Evolutionary conservation across 345 rosid species (phyloP).

Genomic region (Syzygium aqueum): DNA sequence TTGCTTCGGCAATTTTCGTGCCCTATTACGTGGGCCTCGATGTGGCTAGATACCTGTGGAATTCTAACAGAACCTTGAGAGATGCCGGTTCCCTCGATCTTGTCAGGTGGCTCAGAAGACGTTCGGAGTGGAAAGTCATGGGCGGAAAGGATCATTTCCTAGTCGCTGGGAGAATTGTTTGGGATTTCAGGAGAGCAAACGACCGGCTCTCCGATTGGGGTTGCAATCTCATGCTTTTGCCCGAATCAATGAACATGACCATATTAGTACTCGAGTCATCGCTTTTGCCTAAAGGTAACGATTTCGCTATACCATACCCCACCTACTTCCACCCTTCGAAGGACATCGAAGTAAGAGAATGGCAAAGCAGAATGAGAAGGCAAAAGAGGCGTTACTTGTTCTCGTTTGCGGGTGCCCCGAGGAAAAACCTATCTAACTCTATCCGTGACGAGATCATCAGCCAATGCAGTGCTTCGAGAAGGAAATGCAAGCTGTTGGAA

Average conservation of each 20-base stretch:
- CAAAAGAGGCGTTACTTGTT: constrained; percentile 37
- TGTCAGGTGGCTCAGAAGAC: constrained; percentile 48
- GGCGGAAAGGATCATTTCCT: constrained; percentile 71
- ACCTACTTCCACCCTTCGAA: constrained; percentile 71
- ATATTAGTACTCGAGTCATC: constrained; percentile 68
- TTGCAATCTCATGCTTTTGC: constrained; percentile 54
- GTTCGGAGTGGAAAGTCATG: constrained; percentile 63
- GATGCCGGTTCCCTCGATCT: constrained; percentile 47
- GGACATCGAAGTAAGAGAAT: constrained; percentile 31
- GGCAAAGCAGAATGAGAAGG: constrained; percentile 56
- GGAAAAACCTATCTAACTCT: constrained; percentile 40
- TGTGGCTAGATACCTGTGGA: constrained; percentile 62
- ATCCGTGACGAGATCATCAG: constrained; percentile 50
- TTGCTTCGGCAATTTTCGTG: constrained; percentile 62
- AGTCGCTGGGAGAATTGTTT: constrained; percentile 75
- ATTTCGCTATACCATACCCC: constrained; percentile 75
- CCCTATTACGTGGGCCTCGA: constrained; percentile 80
- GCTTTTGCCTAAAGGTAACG: constrained; percentile 52
- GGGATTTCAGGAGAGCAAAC: constrained; percentile 74
- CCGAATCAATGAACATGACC: constrained; percentile 68
- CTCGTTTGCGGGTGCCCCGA: constrained; percentile 57
- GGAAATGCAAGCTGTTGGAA: constrained; percentile 48
- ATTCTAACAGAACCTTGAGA: constrained; percentile 24
- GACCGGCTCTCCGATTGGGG: constrained; percentile 54
- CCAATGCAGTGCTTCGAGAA: constrained; percentile 51